Evolutionary conservation across 352 stramenopile genomes (phyloP).

Genomic region (Pythium rhizo-oryzae): DNA sequence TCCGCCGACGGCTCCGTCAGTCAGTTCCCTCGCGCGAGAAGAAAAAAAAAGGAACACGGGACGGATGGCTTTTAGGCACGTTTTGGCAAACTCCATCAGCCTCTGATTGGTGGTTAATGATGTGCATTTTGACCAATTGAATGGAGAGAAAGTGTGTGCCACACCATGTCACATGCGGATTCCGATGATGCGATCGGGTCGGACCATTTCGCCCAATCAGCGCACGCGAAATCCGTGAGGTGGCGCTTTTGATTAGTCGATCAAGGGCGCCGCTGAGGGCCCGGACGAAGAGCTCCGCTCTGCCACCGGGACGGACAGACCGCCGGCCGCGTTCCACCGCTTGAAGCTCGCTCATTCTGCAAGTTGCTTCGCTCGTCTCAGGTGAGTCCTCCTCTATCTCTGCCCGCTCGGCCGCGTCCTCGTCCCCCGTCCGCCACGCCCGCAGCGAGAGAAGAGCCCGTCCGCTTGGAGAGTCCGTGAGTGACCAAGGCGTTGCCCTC

Average conservation of each 20-base stretch:
- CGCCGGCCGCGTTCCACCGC: not conserved
- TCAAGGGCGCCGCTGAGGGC: not conserved
- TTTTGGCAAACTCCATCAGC: constrained; percentile 1
- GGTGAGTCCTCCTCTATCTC: not conserved
- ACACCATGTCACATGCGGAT: not conserved
- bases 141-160: not conserved
- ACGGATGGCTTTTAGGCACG: not conserved
- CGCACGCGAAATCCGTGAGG: not conserved
- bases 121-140: not conserved
- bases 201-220: constrained; percentile 18
- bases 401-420: not conserved
- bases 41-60: constrained; percentile 12
- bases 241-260: constrained; percentile 17
- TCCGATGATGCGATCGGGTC: constrained; percentile 18
- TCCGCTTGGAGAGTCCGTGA: too few relatives aligned
- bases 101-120: constrained; percentile 7
- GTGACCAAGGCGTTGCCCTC: not conserved
- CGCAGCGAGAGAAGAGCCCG: too few relatives aligned
- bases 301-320: constrained; percentile 4
- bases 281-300: not conserved
- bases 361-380: constrained; percentile 12
- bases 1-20: not conserved
- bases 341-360: constrained; percentile 12
- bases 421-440: not conserved
- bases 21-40: not conserved